These are phyloP conservation scores for Exophiala sp. DNA, from an alignment of 2,329 filamentous ascomycete genomes.

Conservation along the genomic window DNA sequence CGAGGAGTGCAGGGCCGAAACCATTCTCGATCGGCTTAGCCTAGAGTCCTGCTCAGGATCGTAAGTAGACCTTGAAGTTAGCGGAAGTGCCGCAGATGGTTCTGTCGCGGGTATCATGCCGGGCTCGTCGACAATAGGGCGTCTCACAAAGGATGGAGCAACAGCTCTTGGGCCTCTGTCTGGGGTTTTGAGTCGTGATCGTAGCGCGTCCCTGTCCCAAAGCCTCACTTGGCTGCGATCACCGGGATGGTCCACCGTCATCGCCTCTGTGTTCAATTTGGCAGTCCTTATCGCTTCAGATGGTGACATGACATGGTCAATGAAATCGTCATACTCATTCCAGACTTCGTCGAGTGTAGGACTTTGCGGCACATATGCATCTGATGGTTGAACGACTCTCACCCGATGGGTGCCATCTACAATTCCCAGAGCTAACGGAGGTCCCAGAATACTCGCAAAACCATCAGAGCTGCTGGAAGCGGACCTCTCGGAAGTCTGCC, in stretches of 20 bases:
- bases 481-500: slow-evolving; percentile 67
- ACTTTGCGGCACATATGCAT: slow-evolving; percentile 5
- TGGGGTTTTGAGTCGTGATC: slow-evolving; percentile 1
- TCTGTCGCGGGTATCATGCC: slow-evolving; percentile 23
- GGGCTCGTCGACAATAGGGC: no score
- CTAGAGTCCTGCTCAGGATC: slow-evolving; percentile 28
- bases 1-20: slow-evolving; percentile 49
- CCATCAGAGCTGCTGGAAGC: slow-evolving; percentile 64
- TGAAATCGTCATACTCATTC: slow-evolving; percentile 88
- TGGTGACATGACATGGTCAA: slow-evolving; percentile 64
- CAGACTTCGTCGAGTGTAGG: slow-evolving; percentile 69
- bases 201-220: no score
- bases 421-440: slow-evolving; percentile 8
- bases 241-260: background rate
- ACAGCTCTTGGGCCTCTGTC: slow-evolving; percentile 18
- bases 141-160: no score
- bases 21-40: slow-evolving; percentile 50
- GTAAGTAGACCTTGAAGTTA: slow-evolving; percentile 10
- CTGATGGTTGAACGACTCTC: background rate
- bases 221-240: no score
- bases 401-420: background rate
- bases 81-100: slow-evolving; percentile 6
- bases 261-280: slow-evolving; percentile 47
- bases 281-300: slow-evolving; percentile 31
- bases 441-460: slow-evolving; percentile 49